These are phyloP conservation scores for Cydonia oblonga DNA, from an alignment of 331 rosid genomes.

Conservation along the genomic window DNA sequence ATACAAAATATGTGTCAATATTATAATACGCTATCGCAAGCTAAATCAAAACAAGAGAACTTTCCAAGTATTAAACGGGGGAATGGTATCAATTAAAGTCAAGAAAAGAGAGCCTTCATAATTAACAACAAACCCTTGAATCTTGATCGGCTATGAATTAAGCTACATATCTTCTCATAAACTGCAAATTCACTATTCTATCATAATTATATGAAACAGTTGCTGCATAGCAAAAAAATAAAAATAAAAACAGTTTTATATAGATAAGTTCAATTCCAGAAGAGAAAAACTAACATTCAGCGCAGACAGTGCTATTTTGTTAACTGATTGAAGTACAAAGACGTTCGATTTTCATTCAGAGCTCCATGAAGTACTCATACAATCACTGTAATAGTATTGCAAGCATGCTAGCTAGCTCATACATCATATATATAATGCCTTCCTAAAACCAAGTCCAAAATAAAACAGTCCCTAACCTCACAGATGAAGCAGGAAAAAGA, in stretches of 20 bases:
- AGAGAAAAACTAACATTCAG: background rate
- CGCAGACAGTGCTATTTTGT: background rate
- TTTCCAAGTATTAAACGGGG: background rate
- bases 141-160: background rate
- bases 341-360: background rate
- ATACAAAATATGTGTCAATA: background rate
- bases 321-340: background rate
- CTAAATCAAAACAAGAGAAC: background rate
- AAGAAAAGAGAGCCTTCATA: background rate
- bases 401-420: constrained; percentile 20
- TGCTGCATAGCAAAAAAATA: background rate
- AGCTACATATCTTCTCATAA: background rate
- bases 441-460: constrained; percentile 16
- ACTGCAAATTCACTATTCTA: too few species aligned
- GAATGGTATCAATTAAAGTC: background rate
- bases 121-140: background rate
- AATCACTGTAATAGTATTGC: constrained; percentile 11
- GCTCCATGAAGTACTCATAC: constrained; percentile 15
- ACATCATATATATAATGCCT: constrained; percentile 22
- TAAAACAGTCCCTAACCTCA: background rate
- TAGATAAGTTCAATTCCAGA: background rate
- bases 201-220: background rate
- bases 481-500: constrained; percentile 1
- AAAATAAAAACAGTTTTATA: background rate
- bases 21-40: background rate